phyloP scores from a whole-genome alignment of 306 rosid genomes.

The Inga oerstediana region DNA sequence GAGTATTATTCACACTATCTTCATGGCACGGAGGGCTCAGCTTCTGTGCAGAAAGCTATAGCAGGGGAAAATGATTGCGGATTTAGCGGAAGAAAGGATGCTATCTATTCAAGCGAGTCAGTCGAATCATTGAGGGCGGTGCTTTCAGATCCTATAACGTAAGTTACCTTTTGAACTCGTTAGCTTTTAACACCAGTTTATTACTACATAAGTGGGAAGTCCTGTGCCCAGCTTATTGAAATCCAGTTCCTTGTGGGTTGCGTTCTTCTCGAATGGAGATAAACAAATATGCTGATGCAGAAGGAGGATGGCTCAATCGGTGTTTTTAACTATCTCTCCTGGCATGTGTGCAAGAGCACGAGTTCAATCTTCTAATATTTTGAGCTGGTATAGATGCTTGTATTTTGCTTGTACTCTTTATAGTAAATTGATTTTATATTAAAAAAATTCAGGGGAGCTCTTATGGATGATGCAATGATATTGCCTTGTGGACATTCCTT shows the following conservation, averaged over 20 bases:
- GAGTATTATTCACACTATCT: slow-evolving; percentile 84
- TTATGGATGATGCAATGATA: slow-evolving; percentile 99
- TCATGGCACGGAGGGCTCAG: slow-evolving; percentile 69
- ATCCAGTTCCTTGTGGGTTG: not conserved
- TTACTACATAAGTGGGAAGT: not conserved
- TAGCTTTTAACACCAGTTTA: not conserved
- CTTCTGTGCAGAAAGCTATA: slow-evolving; percentile 68
- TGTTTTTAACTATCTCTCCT: not conserved
- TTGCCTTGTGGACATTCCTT: slow-evolving; percentile 99
- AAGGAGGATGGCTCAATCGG: not conserved
- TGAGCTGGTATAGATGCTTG: slow-evolving; percentile 9
- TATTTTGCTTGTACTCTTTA: slow-evolving; percentile 6
- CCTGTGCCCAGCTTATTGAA: slow-evolving; percentile 8
- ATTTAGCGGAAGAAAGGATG: slow-evolving; percentile 84
- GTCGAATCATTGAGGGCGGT: slow-evolving; percentile 84
- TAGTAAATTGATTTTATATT: slow-evolving; percentile 23
- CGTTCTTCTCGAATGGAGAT: not conserved
- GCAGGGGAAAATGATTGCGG: slow-evolving; percentile 76
- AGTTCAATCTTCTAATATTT: slow-evolving; percentile 22
- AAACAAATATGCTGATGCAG: slow-evolving; percentile 8
- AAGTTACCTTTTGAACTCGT: slow-evolving; percentile 39
- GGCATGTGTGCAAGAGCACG: slow-evolving; percentile 3
- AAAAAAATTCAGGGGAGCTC: slow-evolving; percentile 71
- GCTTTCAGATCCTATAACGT: slow-evolving; percentile 94
- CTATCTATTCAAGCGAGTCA: slow-evolving; percentile 56